Evolutionary conservation across 2,329 filamentous ascomycete species (phyloP).

Genomic region (Phialophora chinensis): DNA sequence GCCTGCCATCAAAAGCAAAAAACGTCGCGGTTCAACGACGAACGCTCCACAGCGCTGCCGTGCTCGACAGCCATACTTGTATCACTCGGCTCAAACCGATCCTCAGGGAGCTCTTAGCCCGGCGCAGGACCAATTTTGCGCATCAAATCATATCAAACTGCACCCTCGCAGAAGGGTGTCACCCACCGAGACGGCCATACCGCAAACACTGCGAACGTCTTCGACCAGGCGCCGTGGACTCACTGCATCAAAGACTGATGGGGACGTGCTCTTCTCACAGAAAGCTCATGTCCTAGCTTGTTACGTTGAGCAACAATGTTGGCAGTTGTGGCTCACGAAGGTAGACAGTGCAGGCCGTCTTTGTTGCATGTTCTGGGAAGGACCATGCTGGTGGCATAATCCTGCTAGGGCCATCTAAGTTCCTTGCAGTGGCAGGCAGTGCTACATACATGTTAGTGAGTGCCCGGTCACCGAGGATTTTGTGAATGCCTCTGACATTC

Average conservation of each 20-base stretch:
- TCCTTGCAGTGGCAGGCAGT: too few species aligned
- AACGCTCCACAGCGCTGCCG: not conserved
- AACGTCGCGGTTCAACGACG: not conserved
- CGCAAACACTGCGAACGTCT: not conserved
- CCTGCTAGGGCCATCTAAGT: too few species aligned
- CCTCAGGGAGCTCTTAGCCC: not conserved
- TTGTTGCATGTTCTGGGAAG: not conserved
- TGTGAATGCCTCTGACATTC: too few species aligned
- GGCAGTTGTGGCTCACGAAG: not conserved
- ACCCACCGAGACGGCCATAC: not conserved
- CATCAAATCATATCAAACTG: not conserved
- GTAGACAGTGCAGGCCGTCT: not conserved
- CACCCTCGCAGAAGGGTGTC: not conserved
- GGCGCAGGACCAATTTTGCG: not conserved
- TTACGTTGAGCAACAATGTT: not conserved
- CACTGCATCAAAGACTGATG: not conserved
- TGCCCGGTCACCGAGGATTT: too few species aligned
- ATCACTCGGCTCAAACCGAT: not conserved
- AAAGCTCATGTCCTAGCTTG: not conserved
- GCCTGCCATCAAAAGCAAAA: not conserved
- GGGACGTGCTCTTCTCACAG: not conserved
- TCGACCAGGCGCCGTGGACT: not conserved
- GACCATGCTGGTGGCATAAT: too few species aligned
- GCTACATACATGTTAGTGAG: too few species aligned
- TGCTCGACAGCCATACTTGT: not conserved